Evolutionary conservation across 495 filamentous ascomycete genomes (phyloP).

Genomic region (Hyphodiscus hymeniophilus): DNA sequence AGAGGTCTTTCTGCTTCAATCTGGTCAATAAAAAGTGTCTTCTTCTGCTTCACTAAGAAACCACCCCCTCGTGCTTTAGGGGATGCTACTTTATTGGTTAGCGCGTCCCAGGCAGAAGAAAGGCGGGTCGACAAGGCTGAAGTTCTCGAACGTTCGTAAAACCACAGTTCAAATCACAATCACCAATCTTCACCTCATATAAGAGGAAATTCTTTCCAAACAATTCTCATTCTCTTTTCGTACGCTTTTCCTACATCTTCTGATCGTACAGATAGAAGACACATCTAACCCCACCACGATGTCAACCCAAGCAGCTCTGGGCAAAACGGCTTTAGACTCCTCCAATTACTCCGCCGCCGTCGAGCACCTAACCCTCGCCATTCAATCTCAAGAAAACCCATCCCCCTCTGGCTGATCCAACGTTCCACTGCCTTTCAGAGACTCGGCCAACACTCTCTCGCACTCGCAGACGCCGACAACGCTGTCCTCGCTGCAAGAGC

Average conservation of each 20-base stretch:
- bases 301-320: conserved; percentile 43
- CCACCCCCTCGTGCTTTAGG: too few relatives aligned
- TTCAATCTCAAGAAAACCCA: conserved; percentile 46
- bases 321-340: conserved; percentile 53
- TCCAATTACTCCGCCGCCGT: conserved; percentile 62
- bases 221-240: background rate
- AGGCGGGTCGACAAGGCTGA: conserved; percentile 9
- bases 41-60: too few relatives aligned
- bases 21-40: too few relatives aligned
- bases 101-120: too few relatives aligned
- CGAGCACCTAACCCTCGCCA: conserved; percentile 65
- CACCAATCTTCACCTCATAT: too few relatives aligned
- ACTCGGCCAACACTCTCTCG: conserved; percentile 34
- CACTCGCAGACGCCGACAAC: conserved; percentile 73
- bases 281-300: background rate
- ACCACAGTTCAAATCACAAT: too few relatives aligned
- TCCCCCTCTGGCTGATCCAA: conserved; percentile 77
- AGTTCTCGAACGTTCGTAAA: conserved; percentile 3
- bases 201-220: too few relatives aligned
- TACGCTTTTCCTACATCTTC: background rate
- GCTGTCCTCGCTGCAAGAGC: conserved; percentile 61
- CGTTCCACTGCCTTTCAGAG: conserved; percentile 79
- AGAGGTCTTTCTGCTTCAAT: too few relatives aligned
- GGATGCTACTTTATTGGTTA: too few relatives aligned
- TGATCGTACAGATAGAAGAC: background rate